Evolutionary conservation across 352 stramenopile genomes (phyloP).

Genomic region (Pythium chondricola): DNA sequence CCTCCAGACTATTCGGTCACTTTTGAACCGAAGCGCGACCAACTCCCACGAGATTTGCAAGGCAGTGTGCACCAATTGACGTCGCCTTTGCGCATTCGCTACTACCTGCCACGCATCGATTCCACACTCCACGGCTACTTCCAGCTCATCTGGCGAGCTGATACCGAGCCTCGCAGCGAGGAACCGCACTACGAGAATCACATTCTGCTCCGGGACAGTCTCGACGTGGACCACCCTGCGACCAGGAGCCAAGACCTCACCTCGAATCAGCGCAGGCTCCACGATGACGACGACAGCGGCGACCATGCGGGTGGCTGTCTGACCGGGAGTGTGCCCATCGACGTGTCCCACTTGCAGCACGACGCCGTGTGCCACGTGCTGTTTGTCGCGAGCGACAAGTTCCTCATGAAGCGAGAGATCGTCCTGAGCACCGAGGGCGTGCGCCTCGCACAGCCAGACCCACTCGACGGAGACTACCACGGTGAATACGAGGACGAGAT

Average conservation of each 20-base stretch:
- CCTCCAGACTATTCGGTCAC: constrained; percentile 27
- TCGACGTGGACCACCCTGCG: constrained; percentile 23
- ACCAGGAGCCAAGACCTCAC: constrained; percentile 6
- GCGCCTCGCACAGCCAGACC: constrained; percentile 22
- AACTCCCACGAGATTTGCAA: constrained; percentile 23
- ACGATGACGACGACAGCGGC: constrained; percentile 13
- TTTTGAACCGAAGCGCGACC: constrained; percentile 37
- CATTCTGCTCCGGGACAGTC: constrained; percentile 36
- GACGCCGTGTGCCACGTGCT: constrained; percentile 50
- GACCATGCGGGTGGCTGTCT: constrained; percentile 14
- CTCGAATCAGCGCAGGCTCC: constrained; percentile 15
- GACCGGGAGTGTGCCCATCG: constrained; percentile 31
- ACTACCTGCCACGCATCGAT: constrained; percentile 34
- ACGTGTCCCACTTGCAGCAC: constrained; percentile 33
- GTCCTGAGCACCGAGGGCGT: constrained; percentile 49
- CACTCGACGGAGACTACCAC: background rate
- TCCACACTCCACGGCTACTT: constrained; percentile 53
- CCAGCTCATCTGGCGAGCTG: constrained; percentile 52
- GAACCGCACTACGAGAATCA: constrained; percentile 43
- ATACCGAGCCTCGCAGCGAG: constrained; percentile 39
- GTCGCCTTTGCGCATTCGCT: constrained; percentile 32
- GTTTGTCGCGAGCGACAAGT: constrained; percentile 51
- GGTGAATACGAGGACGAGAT: constrained; percentile 19
- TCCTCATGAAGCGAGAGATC: constrained; percentile 52
- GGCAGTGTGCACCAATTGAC: constrained; percentile 38